Percentiles rank a stretch among this genome's conserved stretches.
These are phyloP conservation scores for Phytophthora brassicae DNA, from an alignment of 352 stramenopile genomes.

Conservation along the genomic window DNA sequence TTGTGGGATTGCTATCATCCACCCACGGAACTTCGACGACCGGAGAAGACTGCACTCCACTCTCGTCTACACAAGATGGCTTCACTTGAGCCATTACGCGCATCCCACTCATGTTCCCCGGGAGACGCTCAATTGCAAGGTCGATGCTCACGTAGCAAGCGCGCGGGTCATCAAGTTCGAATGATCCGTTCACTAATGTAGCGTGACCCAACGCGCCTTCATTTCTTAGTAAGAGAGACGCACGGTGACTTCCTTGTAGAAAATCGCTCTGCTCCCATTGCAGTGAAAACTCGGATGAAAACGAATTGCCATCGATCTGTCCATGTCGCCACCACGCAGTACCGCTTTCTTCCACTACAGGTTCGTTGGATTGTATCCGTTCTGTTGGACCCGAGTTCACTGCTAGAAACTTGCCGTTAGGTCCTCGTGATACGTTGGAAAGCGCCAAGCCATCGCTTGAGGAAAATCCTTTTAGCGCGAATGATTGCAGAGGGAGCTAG, in stretches of 20 bases:
- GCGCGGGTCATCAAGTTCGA: slow-evolving; percentile 37
- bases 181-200: slow-evolving; percentile 35
- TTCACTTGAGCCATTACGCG: slow-evolving; percentile 41
- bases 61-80: slow-evolving; percentile 32
- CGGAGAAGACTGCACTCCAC: slow-evolving; percentile 32
- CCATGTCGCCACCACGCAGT: slow-evolving; percentile 54
- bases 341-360: slow-evolving; percentile 25
- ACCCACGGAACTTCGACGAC: slow-evolving; percentile 26
- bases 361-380: not conserved
- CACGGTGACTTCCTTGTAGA: slow-evolving; percentile 19
- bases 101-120: slow-evolving; percentile 24
- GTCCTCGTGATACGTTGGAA: slow-evolving; percentile 24
- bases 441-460: slow-evolving; percentile 34
- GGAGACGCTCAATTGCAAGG: slow-evolving; percentile 31
- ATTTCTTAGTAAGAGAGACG: slow-evolving; percentile 44
- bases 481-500: slow-evolving; percentile 63
- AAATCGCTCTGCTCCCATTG: slow-evolving; percentile 32
- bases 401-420: slow-evolving; percentile 36
- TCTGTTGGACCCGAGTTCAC: slow-evolving; percentile 4
- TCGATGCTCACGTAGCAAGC: slow-evolving; percentile 28
- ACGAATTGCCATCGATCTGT: slow-evolving; percentile 38
- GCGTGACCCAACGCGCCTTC: slow-evolving; percentile 29
- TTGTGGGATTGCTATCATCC: slow-evolving; percentile 12
- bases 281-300: slow-evolving; percentile 47
- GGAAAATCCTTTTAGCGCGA: slow-evolving; percentile 48